A percentile compares a stretch with the other conserved stretches of the same genome.
Evolutionary conservation across 176 grass and related monocot genomes (phyloP).

Genomic region (Raddia guianensis): DNA sequence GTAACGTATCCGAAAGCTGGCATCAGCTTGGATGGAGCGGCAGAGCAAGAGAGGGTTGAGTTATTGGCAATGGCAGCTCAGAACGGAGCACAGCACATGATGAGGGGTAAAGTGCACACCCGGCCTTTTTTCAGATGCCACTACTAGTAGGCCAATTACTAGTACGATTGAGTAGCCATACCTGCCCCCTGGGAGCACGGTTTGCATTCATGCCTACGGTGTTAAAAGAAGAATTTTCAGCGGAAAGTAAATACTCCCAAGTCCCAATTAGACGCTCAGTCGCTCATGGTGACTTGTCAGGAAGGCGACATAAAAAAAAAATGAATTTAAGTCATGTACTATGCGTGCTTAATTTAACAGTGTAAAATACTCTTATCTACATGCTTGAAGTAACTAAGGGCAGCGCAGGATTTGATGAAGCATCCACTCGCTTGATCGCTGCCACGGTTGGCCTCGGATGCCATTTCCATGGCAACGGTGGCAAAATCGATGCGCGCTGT

Average conservation of each 20-base stretch:
- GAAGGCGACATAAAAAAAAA: too few relatives aligned
- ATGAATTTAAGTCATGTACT: too few relatives aligned
- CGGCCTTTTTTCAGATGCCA: background rate
- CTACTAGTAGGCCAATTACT: background rate
- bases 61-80: background rate
- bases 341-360: too few relatives aligned
- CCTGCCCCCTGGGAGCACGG: background rate
- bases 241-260: background rate
- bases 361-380: too few relatives aligned
- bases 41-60: background rate
- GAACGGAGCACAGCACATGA: conserved; percentile 2
- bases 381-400: too few relatives aligned
- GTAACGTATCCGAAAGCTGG: background rate
- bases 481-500: conserved; percentile 9
- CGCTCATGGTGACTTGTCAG: too few relatives aligned
- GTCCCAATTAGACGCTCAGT: background rate
- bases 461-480: conserved; percentile 29
- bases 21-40: background rate
- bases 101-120: background rate
- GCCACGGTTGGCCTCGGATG: conserved; percentile 35
- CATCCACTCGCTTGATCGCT: background rate
- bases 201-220: background rate
- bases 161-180: conserved; percentile 1
- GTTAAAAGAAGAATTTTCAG: background rate
- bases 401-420: background rate